Conservation (phyloP, 2,329 filamentous ascomycete genomes). For the Paramyrothecium roridum region DNA sequence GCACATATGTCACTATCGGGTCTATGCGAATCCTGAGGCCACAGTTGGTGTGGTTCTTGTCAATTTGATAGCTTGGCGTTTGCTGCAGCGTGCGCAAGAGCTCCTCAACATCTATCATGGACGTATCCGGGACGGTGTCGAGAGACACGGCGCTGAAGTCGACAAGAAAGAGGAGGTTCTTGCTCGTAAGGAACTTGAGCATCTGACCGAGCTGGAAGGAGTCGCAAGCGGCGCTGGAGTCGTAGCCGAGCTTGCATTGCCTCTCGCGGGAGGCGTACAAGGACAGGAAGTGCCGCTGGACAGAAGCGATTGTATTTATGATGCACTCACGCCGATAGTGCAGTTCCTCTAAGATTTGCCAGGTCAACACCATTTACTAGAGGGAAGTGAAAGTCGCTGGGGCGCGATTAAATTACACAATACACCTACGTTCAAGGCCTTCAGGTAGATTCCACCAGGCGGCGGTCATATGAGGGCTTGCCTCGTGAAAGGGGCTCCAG, state of each 20-base stretch:
- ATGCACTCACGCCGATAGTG: conserved; percentile 63
- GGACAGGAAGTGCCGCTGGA: conserved; percentile 64
- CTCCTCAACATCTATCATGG: conserved; percentile 58
- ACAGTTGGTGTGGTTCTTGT: conserved; percentile 71
- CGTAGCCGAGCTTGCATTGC: conserved; percentile 74
- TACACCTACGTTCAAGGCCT: conserved; percentile 59
- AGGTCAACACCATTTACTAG: background rate
- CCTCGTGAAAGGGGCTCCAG: conserved; percentile 44
- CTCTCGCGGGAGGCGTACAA: conserved; percentile 64
- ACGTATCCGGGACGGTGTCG: conserved; percentile 41
- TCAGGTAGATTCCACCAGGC: conserved; percentile 73
- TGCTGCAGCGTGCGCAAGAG: conserved; percentile 61
- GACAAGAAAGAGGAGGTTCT: conserved; percentile 57
- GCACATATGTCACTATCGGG: conserved; percentile 63
- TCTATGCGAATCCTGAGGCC: conserved; percentile 64
- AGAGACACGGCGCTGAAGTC: conserved; percentile 51
- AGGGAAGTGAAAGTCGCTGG: too few relatives aligned
- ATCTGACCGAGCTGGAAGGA: conserved; percentile 77
- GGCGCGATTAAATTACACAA: too few relatives aligned
- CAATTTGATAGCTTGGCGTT: conserved; percentile 70
- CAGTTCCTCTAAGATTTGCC: conserved; percentile 52
- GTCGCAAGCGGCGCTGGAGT: conserved; percentile 69
- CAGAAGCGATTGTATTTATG: conserved; percentile 65
- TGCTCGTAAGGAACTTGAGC: conserved; percentile 64
- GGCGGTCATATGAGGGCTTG: conserved; percentile 27